These are phyloP conservation scores for Tuber magnatum DNA, from an alignment of 495 filamentous ascomycete genomes.

Conservation along the genomic window DNA sequence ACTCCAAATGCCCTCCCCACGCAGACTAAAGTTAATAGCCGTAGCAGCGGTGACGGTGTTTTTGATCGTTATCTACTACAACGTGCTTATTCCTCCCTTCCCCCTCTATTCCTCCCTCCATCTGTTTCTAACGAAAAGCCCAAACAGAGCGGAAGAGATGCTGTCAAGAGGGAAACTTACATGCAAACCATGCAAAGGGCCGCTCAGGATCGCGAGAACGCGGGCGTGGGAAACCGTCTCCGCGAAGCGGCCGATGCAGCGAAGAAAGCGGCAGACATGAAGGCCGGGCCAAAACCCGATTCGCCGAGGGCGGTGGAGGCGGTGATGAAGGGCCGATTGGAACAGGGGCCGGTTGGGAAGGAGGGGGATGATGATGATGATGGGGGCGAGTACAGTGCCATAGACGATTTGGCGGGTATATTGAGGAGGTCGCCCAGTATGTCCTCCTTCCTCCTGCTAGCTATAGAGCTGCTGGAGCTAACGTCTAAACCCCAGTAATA, in stretches of 20 bases:
- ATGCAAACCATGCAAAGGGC: not conserved
- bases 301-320: conserved; percentile 18
- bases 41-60: conserved; percentile 24
- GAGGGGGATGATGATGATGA: not conserved
- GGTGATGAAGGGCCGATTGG: conserved; percentile 12
- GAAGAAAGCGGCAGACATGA: conserved; percentile 28
- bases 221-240: conserved; percentile 22
- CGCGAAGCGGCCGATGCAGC: conserved; percentile 27
- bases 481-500: conserved; percentile 54
- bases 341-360: conserved; percentile 6
- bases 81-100: conserved; percentile 8
- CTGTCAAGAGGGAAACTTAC: not conserved
- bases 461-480: not conserved
- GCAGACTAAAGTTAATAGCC: conserved; percentile 27
- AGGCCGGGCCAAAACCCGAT: conserved; percentile 26
- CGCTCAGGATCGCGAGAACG: conserved; percentile 25
- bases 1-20: conserved; percentile 28
- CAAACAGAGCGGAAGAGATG: conserved; percentile 3
- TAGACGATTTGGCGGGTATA: conserved; percentile 20
- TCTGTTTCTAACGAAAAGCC: not conserved
- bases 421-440: conserved; percentile 23
- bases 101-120: not conserved
- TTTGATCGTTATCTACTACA: conserved; percentile 28
- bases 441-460: not conserved
- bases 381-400: conserved; percentile 16